A percentile compares a stretch with the other conserved stretches of the same genome.
These are phyloP conservation scores for Kluyveromyces starmeri DNA, from an alignment of 805 yeast species.

Conservation along the genomic window DNA sequence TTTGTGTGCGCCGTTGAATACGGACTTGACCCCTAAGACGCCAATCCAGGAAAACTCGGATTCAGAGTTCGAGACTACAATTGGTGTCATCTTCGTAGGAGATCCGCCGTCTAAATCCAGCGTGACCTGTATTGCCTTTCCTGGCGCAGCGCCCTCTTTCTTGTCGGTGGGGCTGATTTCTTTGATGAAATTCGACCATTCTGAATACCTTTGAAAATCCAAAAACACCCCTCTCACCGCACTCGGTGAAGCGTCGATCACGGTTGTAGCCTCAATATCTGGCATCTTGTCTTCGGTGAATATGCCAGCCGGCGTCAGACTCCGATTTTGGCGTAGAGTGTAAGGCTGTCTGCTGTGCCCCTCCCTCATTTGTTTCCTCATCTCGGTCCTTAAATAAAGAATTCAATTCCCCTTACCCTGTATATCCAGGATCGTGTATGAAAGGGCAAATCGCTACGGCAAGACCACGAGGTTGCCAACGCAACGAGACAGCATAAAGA, in stretches of 20 bases:
- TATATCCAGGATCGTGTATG: no score
- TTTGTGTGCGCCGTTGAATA: conserved; percentile 3
- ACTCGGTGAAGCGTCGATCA: neutral
- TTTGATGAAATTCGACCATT: neutral
- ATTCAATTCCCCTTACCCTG: no score
- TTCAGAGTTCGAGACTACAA: conserved; percentile 1
- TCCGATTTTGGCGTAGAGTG: no score
- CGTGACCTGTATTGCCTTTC: neutral
- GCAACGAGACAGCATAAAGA: no score
- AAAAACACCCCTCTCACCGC: neutral
- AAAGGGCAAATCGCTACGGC: no score
- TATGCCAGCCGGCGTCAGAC: no score
- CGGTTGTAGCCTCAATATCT: neutral
- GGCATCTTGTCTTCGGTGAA: neutral
- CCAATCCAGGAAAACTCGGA: conserved; percentile 2
- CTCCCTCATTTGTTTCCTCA: no score
- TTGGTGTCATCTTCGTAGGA: neutral
- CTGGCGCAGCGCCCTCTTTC: neutral
- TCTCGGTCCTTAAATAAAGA: no score
- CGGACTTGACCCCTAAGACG: neutral
- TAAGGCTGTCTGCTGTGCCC: no score
- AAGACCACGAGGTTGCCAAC: no score
- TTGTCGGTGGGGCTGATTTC: neutral
- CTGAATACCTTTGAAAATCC: neutral
- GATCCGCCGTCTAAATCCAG: neutral